Conservation (phyloP, 805 yeast genomes). For the Metschnikowia picachoensis region DNA sequence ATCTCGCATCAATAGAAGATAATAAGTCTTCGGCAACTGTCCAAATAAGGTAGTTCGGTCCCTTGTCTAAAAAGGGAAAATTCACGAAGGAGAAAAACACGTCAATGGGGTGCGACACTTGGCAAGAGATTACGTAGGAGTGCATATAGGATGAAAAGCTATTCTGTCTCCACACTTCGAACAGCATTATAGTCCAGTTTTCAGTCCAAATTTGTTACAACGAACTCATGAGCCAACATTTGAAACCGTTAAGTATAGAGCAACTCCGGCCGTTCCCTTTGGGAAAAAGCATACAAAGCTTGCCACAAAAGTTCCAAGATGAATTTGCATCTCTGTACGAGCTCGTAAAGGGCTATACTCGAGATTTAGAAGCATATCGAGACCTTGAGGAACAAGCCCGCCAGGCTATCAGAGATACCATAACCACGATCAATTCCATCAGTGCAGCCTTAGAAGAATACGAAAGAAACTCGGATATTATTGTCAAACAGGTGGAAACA, state of each 20-base stretch:
- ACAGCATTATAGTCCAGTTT: too few species aligned
- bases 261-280: constrained; percentile 22
- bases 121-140: too few species aligned
- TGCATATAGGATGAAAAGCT: too few species aligned
- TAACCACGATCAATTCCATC: constrained; percentile 21
- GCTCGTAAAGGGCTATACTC: constrained; percentile 24
- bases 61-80: too few species aligned
- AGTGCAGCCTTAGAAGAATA: constrained; percentile 18
- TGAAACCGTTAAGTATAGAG: constrained; percentile 1
- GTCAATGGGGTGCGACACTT: too few species aligned
- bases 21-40: too few species aligned
- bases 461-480: constrained; percentile 17
- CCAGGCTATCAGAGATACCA: constrained; percentile 14
- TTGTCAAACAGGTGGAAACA: constrained; percentile 22
- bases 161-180: too few species aligned
- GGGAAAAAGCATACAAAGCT: constrained; percentile 26
- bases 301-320: constrained; percentile 26
- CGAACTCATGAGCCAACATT: background rate
- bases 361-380: constrained; percentile 23
- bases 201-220: too few species aligned
- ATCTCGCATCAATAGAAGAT: too few species aligned
- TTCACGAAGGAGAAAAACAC: too few species aligned
- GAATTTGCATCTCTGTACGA: constrained; percentile 27
- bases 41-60: too few species aligned
- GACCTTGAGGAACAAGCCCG: constrained; percentile 21